A percentile compares a stretch with the other conserved stretches of the same genome.
These are phyloP conservation scores for Colletotrichum higginsianum DNA, from an alignment of 2,329 filamentous ascomycete genomes.

Conservation along the genomic window DNA sequence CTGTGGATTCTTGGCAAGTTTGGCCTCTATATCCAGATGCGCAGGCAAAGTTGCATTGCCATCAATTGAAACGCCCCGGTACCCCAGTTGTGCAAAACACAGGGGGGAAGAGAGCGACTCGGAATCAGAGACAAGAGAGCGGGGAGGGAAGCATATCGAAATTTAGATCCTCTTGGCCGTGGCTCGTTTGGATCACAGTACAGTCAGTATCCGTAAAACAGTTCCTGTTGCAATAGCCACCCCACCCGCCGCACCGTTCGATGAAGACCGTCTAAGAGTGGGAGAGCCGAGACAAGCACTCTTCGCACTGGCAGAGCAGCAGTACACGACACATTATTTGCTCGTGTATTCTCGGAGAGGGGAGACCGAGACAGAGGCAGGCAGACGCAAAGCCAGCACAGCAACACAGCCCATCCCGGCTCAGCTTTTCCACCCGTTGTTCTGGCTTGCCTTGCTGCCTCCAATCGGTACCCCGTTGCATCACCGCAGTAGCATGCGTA, in stretches of 20 bases:
- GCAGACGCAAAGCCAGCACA: constrained; percentile 7
- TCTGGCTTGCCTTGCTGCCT: constrained; percentile 1
- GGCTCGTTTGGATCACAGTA: constrained; percentile 23
- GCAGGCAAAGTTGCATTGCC: constrained; percentile 30
- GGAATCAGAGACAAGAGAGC: constrained; percentile 15
- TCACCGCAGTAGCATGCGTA: constrained; percentile 17
- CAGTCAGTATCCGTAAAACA: not conserved
- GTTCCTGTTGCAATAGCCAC: constrained; percentile 4
- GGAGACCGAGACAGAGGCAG: not conserved
- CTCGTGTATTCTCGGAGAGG: not conserved
- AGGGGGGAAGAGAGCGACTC: not conserved
- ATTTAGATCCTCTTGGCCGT: constrained; percentile 36
- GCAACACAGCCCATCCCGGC: constrained; percentile 4
- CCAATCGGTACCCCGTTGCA: not conserved
- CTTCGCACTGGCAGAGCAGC: constrained; percentile 7
- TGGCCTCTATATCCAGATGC: constrained; percentile 11
- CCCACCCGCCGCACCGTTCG: not conserved
- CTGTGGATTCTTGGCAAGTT: constrained; percentile 34
- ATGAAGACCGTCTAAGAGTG: not conserved
- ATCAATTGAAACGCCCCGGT: constrained; percentile 37
- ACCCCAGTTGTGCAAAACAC: constrained; percentile 36
- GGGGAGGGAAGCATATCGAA: constrained; percentile 11
- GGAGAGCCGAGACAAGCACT: constrained; percentile 9
- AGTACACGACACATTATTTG: constrained; percentile 33
- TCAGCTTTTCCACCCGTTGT: constrained; percentile 1